Conservation (phyloP, 1,284 basidiomycete genomes). For the Schizophyllum commune region DNA sequence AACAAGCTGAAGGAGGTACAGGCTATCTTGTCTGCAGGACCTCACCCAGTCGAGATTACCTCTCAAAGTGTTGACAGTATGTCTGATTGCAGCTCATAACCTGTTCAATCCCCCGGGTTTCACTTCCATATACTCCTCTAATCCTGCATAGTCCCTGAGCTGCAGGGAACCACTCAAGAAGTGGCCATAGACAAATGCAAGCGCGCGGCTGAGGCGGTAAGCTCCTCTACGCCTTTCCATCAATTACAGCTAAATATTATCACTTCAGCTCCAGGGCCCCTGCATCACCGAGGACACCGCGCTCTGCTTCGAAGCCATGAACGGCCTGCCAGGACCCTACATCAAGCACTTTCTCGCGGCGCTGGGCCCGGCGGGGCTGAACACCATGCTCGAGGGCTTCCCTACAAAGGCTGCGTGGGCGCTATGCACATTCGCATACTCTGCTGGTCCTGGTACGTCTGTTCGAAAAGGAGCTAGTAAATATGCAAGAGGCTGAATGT, state of each 20-base stretch:
- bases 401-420: conserved; percentile 77
- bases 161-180: conserved; percentile 90
- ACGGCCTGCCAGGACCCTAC: conserved; percentile 92
- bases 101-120: conserved; percentile 5
- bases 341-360: conserved; percentile 88
- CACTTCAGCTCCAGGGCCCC: conserved; percentile 65
- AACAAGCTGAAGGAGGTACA: conserved; percentile 92
- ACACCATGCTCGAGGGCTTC: conserved; percentile 83
- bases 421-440: conserved; percentile 95
- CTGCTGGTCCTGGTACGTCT: conserved; percentile 60
- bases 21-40: conserved; percentile 58
- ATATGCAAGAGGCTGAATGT: background rate
- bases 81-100: conserved; percentile 20
- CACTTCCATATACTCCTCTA: conserved; percentile 1
- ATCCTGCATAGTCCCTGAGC: conserved; percentile 67
- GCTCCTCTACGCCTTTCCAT: conserved; percentile 12
- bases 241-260: conserved; percentile 1
- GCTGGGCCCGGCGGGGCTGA: conserved; percentile 84
- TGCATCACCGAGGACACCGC: conserved; percentile 98
- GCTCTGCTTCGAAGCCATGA: conserved; percentile 83
- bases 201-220: conserved; percentile 74
- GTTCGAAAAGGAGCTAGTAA: too few relatives aligned
- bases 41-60: conserved; percentile 53
- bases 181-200: conserved; percentile 87
- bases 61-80: conserved; percentile 64